Conservation (phyloP, 306 rosid genomes). For the Fragaria ananassa region DNA sequence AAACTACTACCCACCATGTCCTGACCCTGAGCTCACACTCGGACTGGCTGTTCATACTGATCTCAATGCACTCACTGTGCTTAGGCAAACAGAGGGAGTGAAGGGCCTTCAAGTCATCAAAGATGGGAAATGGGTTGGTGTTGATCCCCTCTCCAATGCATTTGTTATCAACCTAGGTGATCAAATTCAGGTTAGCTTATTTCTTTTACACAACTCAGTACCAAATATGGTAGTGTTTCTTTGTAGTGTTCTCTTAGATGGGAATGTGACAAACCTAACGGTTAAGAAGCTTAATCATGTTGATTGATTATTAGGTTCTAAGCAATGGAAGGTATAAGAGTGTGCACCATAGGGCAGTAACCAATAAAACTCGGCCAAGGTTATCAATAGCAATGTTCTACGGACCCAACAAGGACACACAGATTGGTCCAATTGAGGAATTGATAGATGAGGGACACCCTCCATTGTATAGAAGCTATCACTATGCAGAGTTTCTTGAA, state of each 20-base stretch:
- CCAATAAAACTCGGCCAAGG: constrained; percentile 31
- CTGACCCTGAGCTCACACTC: constrained; percentile 36
- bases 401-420: constrained; percentile 31
- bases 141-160: constrained; percentile 38
- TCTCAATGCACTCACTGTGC: constrained; percentile 32
- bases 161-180: constrained; percentile 50
- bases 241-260: not conserved
- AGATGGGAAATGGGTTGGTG: constrained; percentile 45
- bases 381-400: constrained; percentile 46
- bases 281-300: not conserved
- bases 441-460: constrained; percentile 43
- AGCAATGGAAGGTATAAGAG: constrained; percentile 56
- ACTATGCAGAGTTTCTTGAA: constrained; percentile 33
- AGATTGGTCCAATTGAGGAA: constrained; percentile 40
- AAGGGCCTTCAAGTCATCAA: constrained; percentile 50
- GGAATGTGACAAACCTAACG: not conserved
- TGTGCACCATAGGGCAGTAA: constrained; percentile 50
- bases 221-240: not conserved
- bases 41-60: constrained; percentile 40
- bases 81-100: constrained; percentile 30
- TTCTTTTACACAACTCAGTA: not conserved
- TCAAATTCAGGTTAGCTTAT: constrained; percentile 43
- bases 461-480: constrained; percentile 23
- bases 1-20: constrained; percentile 41
- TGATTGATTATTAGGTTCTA: constrained; percentile 23